Evolutionary conservation across 495 filamentous ascomycete genomes (phyloP).

Genomic region (Rhypophila decipiens): DNA sequence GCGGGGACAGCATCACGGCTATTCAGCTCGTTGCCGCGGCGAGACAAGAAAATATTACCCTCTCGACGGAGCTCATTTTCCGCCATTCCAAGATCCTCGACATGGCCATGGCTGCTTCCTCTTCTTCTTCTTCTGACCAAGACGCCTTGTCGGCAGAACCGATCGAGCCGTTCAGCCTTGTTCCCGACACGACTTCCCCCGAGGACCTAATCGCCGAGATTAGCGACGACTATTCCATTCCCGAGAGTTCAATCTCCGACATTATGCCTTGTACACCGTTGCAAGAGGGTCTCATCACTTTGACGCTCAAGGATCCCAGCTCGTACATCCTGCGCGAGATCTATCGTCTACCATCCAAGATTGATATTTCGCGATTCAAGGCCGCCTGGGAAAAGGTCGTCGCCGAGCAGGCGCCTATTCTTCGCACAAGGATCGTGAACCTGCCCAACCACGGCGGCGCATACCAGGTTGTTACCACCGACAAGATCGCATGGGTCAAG

Average conservation of each 20-base stretch:
- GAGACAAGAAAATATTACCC: constrained; percentile 14
- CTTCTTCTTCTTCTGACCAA: background rate
- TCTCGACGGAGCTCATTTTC: constrained; percentile 37
- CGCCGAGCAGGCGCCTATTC: constrained; percentile 48
- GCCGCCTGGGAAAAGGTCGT: constrained; percentile 47
- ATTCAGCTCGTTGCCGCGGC: constrained; percentile 42
- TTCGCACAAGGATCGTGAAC: constrained; percentile 59
- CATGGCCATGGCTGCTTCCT: constrained; percentile 17
- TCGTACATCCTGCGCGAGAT: constrained; percentile 38
- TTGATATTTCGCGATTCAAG: constrained; percentile 39
- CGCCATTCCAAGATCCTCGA: constrained; percentile 18
- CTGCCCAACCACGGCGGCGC: background rate
- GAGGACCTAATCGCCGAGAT: constrained; percentile 37
- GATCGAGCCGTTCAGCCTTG: constrained; percentile 41
- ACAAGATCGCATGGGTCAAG: constrained; percentile 12
- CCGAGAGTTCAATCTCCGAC: constrained; percentile 40
- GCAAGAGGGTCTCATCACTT: constrained; percentile 46
- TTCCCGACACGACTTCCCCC: constrained; percentile 22
- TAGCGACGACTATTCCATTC: constrained; percentile 35
- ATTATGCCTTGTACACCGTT: constrained; percentile 55
- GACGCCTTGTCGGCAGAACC: background rate
- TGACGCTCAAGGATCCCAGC: constrained; percentile 32
- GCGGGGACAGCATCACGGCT: constrained; percentile 46
- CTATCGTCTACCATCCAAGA: constrained; percentile 31
- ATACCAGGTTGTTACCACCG: constrained; percentile 11